A percentile compares a stretch with the other conserved stretches of the same genome.
These are phyloP conservation scores for Fusarium proliferatum DNA, from an alignment of 2,329 filamentous ascomycete species.

Conservation along the genomic window DNA sequence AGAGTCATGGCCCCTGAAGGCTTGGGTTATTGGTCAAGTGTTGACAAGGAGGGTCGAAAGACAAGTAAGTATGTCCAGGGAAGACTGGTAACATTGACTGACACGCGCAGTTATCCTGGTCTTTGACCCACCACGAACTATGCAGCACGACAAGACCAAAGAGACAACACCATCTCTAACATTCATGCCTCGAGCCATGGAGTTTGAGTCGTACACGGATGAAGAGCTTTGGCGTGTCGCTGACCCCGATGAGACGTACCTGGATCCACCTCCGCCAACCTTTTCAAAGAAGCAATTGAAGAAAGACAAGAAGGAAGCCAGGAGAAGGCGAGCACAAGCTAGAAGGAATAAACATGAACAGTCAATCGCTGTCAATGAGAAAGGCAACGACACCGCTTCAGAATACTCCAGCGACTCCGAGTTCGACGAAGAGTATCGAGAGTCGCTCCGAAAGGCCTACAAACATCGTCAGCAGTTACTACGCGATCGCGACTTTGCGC, in stretches of 20 bases:
- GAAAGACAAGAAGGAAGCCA: conserved; percentile 21
- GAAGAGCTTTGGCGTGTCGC: conserved; percentile 44
- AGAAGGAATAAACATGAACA: background rate
- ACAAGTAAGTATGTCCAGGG: conserved; percentile 26
- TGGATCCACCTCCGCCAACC: conserved; percentile 41
- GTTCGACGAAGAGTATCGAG: conserved; percentile 10
- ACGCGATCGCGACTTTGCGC: conserved; percentile 43
- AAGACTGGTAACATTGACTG: background rate
- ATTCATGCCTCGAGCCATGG: conserved; percentile 46
- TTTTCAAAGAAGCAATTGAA: conserved; percentile 7
- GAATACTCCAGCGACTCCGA: conserved; percentile 16
- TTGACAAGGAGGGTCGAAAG: conserved; percentile 28
- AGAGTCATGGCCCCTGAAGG: conserved; percentile 46
- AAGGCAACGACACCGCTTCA: background rate
- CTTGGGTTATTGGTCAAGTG: conserved; percentile 39
- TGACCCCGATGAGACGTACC: conserved; percentile 41
- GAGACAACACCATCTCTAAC: conserved; percentile 36
- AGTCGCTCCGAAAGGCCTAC: background rate
- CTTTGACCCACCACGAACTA: conserved; percentile 40
- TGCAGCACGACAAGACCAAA: conserved; percentile 38
- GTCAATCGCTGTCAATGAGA: conserved; percentile 15
- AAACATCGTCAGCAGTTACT: conserved; percentile 30
- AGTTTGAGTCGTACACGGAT: conserved; percentile 45
- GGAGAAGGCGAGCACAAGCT: conserved; percentile 6
- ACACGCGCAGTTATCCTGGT: conserved; percentile 36